Evolutionary conservation across 768 basidiomycete genomes (phyloP).

Genomic region (Serpula lacrymans): DNA sequence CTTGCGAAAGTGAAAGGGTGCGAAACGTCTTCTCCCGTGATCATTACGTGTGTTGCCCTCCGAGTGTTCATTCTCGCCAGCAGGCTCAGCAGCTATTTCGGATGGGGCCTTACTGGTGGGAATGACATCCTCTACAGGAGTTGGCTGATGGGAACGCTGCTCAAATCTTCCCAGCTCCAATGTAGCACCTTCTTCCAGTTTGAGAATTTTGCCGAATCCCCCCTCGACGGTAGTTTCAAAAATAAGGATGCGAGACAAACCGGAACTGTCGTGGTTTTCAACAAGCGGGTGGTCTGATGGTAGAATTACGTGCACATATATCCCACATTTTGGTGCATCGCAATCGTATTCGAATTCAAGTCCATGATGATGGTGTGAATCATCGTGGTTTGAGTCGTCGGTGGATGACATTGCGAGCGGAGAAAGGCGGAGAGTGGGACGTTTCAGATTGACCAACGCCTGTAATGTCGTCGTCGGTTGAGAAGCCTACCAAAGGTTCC

Average conservation of each 20-base stretch:
- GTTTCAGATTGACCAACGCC: conserved; percentile 91
- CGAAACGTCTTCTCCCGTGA: conserved; percentile 54
- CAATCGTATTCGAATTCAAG: conserved; percentile 93
- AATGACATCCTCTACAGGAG: conserved; percentile 3
- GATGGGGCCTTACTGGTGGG: conserved; percentile 6
- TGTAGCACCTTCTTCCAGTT: conserved; percentile 72
- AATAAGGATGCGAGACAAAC: conserved; percentile 30
- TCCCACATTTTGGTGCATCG: conserved; percentile 79
- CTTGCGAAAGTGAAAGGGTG: conserved; percentile 65
- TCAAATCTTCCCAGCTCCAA: conserved; percentile 82
- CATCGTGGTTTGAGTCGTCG: conserved; percentile 42
- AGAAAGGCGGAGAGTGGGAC: conserved; percentile 78
- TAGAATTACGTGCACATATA: conserved; percentile 74
- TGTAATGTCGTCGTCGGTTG: conserved; percentile 92
- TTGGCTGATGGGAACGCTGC: conserved; percentile 23
- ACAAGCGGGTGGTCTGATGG: conserved; percentile 60
- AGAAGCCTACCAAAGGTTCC: conserved; percentile 43
- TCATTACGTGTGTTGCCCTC: conserved; percentile 12
- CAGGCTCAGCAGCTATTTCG: conserved; percentile 8
- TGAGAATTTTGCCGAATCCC: conserved; percentile 75
- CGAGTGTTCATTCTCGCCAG: conserved; percentile 9
- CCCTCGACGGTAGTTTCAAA: conserved; percentile 63
- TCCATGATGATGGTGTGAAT: conserved; percentile 63
- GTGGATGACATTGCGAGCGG: conserved; percentile 49
- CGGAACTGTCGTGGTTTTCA: conserved; percentile 31